Conservation (phyloP, 257 asterid genomes). For the Linderniella brevidens region DNA sequence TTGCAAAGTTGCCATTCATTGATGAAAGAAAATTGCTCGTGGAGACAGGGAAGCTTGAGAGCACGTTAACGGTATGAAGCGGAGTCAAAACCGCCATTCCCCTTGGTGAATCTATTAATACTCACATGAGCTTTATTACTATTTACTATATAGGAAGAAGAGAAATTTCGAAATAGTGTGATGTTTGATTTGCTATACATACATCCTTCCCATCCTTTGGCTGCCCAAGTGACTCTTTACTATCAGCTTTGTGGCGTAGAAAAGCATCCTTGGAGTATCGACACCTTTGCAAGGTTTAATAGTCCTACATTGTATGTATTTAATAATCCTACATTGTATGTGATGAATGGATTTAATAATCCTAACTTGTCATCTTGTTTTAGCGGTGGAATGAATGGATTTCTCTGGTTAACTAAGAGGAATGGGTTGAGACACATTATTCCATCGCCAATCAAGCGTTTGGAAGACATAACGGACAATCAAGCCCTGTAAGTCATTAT, state of each 20-base stretch:
- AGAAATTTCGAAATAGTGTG: constrained; percentile 58
- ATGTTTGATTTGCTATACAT: constrained; percentile 75
- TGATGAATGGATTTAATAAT: constrained; percentile 11
- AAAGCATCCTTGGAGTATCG: constrained; percentile 34
- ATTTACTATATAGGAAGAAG: constrained; percentile 48
- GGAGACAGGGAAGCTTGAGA: constrained; percentile 72
- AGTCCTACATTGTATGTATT: constrained; percentile 4
- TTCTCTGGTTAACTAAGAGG: constrained; percentile 55
- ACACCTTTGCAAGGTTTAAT: constrained; percentile 49
- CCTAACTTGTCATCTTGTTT: too few relatives aligned
- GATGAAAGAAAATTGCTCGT: constrained; percentile 82
- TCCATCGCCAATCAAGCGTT: constrained; percentile 48
- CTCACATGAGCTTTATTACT: background rate
- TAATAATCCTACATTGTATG: constrained; percentile 8
- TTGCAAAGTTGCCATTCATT: constrained; percentile 89
- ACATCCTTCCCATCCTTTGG: constrained; percentile 51
- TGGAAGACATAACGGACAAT: constrained; percentile 38
- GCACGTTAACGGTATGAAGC: constrained; percentile 66
- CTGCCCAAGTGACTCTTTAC: constrained; percentile 40
- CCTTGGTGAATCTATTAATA: background rate
- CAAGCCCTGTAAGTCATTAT: constrained; percentile 47
- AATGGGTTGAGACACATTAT: constrained; percentile 33
- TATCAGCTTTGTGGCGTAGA: constrained; percentile 29
- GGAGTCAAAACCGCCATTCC: background rate
- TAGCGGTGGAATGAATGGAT: constrained; percentile 93